These are phyloP conservation scores for Fusarium oxysporum DNA, from an alignment of 2,329 filamentous ascomycete genomes.

Conservation along the genomic window DNA sequence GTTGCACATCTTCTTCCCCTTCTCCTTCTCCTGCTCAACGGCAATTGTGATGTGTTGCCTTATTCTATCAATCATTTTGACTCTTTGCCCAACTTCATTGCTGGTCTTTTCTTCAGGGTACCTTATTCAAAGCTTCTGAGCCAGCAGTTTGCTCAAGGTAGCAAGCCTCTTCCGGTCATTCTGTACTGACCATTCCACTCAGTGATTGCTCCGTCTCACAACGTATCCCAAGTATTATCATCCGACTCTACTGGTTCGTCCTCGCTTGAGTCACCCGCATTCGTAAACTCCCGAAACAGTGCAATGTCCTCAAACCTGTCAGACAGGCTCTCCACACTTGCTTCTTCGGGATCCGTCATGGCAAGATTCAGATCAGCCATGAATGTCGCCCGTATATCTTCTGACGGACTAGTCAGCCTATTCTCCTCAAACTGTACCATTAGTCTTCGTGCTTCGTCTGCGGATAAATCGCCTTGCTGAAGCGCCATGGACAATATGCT, in stretches of 20 bases:
- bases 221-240: conserved; percentile 10
- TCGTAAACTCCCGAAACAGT: conserved; percentile 50
- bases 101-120: not conserved
- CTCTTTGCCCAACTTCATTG: not conserved
- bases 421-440: conserved; percentile 46
- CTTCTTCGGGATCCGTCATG: conserved; percentile 49
- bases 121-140: not conserved
- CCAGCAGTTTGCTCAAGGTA: not conserved
- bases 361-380: conserved; percentile 54
- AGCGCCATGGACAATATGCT: conserved; percentile 53
- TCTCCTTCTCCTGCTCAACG: not conserved
- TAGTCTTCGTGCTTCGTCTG: conserved; percentile 44
- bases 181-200: not conserved
- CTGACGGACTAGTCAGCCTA: conserved; percentile 32
- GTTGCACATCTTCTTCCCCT: not conserved
- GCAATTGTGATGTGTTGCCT: not conserved
- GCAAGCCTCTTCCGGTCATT: not conserved
- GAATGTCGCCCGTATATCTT: conserved; percentile 50
- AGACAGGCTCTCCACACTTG: conserved; percentile 50
- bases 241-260: conserved; percentile 26
- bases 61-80: not conserved
- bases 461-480: conserved; percentile 47
- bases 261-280: not conserved
- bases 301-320: conserved; percentile 50
- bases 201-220: not conserved